Percentiles rank a stretch among this genome's conserved stretches.
phyloP scores from a whole-genome alignment of 257 asterid genomes.

The Solanum lycopersicoides region DNA sequence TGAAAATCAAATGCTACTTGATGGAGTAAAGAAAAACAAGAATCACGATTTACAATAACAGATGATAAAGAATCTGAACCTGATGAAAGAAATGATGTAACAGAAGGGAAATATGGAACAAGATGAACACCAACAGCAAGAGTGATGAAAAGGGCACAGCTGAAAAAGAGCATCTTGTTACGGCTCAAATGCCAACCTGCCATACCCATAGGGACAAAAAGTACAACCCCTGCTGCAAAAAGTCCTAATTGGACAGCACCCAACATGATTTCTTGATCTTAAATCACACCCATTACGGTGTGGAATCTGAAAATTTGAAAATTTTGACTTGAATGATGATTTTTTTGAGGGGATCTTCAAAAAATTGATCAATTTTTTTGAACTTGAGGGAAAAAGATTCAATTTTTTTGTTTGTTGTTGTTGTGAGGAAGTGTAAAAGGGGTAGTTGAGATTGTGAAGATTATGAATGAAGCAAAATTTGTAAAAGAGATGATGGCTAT shows the following conservation, averaged over 20 bases:
- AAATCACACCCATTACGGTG: background rate
- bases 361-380: background rate
- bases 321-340: background rate
- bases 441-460: background rate
- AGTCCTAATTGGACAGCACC: conserved; percentile 92
- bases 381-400: background rate
- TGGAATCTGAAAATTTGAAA: background rate
- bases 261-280: conserved; percentile 30
- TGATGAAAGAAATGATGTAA: conserved; percentile 32
- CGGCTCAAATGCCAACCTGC: conserved; percentile 99
- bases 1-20: conserved; percentile 17
- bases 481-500: background rate
- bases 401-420: background rate
- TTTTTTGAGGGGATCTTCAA: background rate
- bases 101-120: conserved; percentile 71
- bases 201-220: conserved; percentile 95
- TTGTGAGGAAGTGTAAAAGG: background rate
- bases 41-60: conserved; percentile 30
- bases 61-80: conserved; percentile 2
- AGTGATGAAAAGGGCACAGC: conserved; percentile 93
- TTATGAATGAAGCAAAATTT: background rate
- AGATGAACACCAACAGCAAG: conserved; percentile 94
- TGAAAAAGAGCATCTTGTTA: conserved; percentile 88
- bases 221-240: conserved; percentile 84
- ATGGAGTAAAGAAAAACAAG: conserved; percentile 62